Base-by-base conservation (phyloP, 129 eudicot species). In the Apium graveolens region DNA sequence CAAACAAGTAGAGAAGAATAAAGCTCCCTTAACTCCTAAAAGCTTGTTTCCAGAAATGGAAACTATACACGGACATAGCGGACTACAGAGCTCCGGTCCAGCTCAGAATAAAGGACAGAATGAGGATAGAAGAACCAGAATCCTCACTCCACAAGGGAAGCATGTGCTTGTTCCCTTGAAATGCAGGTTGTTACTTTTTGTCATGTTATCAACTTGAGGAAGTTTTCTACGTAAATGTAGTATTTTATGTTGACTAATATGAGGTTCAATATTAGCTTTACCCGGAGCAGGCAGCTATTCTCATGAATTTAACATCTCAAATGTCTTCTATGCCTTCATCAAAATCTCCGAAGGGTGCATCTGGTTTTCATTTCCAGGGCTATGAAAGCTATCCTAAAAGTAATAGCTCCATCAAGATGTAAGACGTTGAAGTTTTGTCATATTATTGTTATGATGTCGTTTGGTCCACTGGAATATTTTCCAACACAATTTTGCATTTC, bases 261-360 rank as follows among this genome's bases (percentile, higher is more conserved):
- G 41, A 74, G 78, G 55, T 24, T 29, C 71, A 75, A 71, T 81
- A 69, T 81, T 95, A 96, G 99, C 97, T 96, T 87, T 89, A 88
- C 76, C 99, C 99, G 37, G 99, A 96, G 79, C 99, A 96, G 82
- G 99, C 99, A 62, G 99, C 99, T 44, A 82, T 78, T 80, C 91
- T 88, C 83, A 91, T 96, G 97, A 96, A 92, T 81, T 76, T 90
- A 82, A 90, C 97, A 79, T 87, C 97, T 77, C 90, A 91, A 84
- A 78, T 85, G 72, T 66, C 72, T 78, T 89, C 97, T 70, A 68
- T 83, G 82, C 90, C 88, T 80, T 85, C 96, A 43, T 81, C 83
- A 75, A 96, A 88, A 84, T 96, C 97, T 49, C 99, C 99, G 44
- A 90, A 85, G 83, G 90, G 87, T 53, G 34, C 86, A 21, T 81